A percentile compares a stretch with the other conserved stretches of the same genome.
Evolutionary conservation across 805 yeast species (phyloP).

Genomic region (Zygosaccharomyces rouxii): DNA sequence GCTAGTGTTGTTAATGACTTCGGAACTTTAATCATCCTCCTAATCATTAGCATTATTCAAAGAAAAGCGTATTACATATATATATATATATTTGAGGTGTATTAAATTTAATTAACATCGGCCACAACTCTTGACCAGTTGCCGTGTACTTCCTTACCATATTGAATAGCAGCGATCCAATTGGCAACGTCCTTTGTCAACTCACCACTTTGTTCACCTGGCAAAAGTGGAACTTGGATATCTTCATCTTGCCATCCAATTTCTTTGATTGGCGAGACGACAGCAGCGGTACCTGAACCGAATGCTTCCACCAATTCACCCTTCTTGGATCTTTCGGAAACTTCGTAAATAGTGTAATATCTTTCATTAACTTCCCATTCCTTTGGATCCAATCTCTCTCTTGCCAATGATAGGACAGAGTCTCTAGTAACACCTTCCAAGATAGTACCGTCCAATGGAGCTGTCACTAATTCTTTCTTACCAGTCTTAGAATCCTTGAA

Average conservation of each 20-base stretch:
- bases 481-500: constrained; percentile 73
- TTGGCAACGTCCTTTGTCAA: constrained; percentile 71
- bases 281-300: constrained; percentile 97
- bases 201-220: constrained; percentile 74
- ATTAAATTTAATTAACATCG: constrained; percentile 19
- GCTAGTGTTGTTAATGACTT: neutral
- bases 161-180: constrained; percentile 89
- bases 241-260: constrained; percentile 75
- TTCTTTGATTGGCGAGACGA: constrained; percentile 87
- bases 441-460: constrained; percentile 96
- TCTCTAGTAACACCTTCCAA: constrained; percentile 96
- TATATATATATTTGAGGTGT: neutral
- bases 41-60: neutral
- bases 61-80: neutral
- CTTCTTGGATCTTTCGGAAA: constrained; percentile 66
- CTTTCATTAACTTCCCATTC: constrained; percentile 88
- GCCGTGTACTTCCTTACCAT: constrained; percentile 71
- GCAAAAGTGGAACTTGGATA: constrained; percentile 73
- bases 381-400: constrained; percentile 63
- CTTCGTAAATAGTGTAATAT: constrained; percentile 74
- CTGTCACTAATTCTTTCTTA: constrained; percentile 87
- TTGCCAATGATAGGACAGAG: constrained; percentile 72
- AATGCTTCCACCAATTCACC: constrained; percentile 91
- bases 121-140: constrained; percentile 44
- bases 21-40: neutral